A percentile compares a stretch with the other conserved stretches of the same genome.
Evolutionary conservation across 106 monocot species (phyloP).

Genomic region (Dioscorea zingiberensis): DNA sequence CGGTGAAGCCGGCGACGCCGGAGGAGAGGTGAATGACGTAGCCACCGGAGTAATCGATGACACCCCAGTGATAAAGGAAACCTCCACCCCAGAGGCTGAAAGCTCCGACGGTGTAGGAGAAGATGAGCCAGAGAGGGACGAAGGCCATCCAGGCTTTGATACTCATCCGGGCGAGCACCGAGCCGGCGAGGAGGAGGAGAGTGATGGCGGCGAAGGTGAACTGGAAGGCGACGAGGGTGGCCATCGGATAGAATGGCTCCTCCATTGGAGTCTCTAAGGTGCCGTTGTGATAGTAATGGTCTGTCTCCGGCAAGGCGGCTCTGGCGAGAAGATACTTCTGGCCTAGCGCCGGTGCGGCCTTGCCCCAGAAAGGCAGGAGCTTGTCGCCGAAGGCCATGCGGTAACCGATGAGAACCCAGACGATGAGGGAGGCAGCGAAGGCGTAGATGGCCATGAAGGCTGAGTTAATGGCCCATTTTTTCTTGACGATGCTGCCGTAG

Average conservation of each 20-base stretch:
- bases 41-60: constrained; percentile 59
- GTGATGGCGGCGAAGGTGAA: constrained; percentile 52
- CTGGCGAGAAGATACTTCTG: constrained; percentile 19
- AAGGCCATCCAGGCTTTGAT: constrained; percentile 60
- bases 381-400: constrained; percentile 44
- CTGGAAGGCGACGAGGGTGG: constrained; percentile 31
- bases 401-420: constrained; percentile 39
- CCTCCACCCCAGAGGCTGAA: constrained; percentile 58
- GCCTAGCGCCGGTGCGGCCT: constrained; percentile 26
- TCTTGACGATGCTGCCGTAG: constrained; percentile 44
- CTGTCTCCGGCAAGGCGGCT: constrained; percentile 22
- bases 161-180: constrained; percentile 44
- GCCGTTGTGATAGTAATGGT: constrained; percentile 13
- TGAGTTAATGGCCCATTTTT: constrained; percentile 41
- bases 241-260: constrained; percentile 38
- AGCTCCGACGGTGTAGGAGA: constrained; percentile 47
- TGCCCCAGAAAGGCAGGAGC: constrained; percentile 51
- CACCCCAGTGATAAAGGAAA: constrained; percentile 51
- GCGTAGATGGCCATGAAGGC: constrained; percentile 47
- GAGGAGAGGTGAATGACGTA: constrained; percentile 53
- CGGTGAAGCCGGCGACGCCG: constrained; percentile 47
- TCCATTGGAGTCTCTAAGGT: constrained; percentile 10
- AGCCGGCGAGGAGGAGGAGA: constrained; percentile 38
- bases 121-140: constrained; percentile 38
- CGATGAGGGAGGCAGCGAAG: constrained; percentile 33